Base-by-base conservation (phyloP, 495 filamentous ascomycete species). In the Articulospora tetracladia region DNA sequence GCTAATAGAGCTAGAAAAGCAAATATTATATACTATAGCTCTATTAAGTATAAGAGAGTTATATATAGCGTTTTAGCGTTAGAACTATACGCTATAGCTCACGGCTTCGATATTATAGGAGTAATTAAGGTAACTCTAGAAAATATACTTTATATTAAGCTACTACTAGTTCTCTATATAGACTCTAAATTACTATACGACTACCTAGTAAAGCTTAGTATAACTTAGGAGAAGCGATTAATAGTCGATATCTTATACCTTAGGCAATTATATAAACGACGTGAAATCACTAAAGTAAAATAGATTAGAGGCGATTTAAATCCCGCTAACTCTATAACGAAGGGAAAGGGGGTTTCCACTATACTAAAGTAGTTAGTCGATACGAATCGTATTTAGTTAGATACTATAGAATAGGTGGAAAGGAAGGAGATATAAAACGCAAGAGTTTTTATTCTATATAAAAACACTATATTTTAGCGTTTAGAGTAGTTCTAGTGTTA, bases 11-110 rank as follows among this genome's bases (percentile, higher is more conserved):
- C 11, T 26, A 56, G 22, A 10, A 26, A 41, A 1, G 49, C 25
- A 44, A 65, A 67, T 59, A 59, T 65, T 3, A 0, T 66, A 0
- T 48, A 66, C 32, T 68, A 32, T 10, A 52, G 19, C 3, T 63
- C 47, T 3, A 64, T 36, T n/a, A 68, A 68, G 39, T 60, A 25
- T 39, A 66, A 68, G 26, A 48, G 57, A 46, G 55, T 66, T 25
- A 68, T 26, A 24, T 10, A 54, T 34, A 65, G 41, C 26, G 32
- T 65, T 10, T 55, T 63, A 36, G 39, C 36, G 23, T 67, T 41
- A 25, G 47, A 57, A 26, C 22, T 68, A 3, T 68, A 68, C 49
- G 34, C 28, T 11, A 62, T 53, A 48, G 44, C 36, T 25, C n/a
- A 61, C 26, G 57, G 56, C 7, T 48, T 65, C 13, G 55, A 60